These are phyloP conservation scores for Acer campestre DNA, from an alignment of 345 rosid genomes.

Conservation along the genomic window DNA sequence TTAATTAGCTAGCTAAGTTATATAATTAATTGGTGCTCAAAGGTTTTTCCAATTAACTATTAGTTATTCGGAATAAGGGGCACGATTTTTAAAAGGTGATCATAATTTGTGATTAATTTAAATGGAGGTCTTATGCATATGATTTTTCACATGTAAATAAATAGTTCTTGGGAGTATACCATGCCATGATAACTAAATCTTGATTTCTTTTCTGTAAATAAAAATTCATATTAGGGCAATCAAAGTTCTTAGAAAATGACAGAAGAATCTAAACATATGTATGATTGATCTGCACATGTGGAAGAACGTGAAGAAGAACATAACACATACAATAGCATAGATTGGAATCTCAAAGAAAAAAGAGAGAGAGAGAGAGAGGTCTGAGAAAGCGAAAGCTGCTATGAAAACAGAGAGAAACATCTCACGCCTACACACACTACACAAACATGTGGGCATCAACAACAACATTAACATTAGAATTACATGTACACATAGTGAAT, in stretches of 20 bases:
- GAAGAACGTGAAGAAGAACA: slow-evolving; percentile 40
- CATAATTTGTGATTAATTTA: neutral
- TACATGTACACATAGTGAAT: no score
- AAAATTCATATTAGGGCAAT: neutral
- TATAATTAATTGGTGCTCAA: no score
- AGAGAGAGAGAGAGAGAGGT: slow-evolving; percentile 27
- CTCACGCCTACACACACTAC: slow-evolving; percentile 36
- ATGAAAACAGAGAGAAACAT: slow-evolving; percentile 41
- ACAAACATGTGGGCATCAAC: slow-evolving; percentile 21
- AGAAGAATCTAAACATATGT: slow-evolving; percentile 27
- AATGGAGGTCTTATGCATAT: neutral
- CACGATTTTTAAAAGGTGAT: neutral
- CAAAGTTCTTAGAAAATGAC: slow-evolving; percentile 29
- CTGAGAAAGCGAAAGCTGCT: slow-evolving; percentile 59
- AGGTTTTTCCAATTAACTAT: no score
- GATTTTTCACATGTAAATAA: neutral
- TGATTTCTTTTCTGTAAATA: neutral
- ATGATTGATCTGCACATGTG: slow-evolving; percentile 44
- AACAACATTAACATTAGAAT: slow-evolving; percentile 1
- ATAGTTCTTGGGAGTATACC: neutral
- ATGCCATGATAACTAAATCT: neutral
- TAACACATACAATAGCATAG: slow-evolving; percentile 20
- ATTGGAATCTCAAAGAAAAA: slow-evolving; percentile 34
- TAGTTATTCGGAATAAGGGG: neutral
- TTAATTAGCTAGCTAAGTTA: no score